Evolutionary conservation across 2,329 filamentous ascomycete genomes (phyloP).

Genomic region (Fusarium coffeatum): DNA sequence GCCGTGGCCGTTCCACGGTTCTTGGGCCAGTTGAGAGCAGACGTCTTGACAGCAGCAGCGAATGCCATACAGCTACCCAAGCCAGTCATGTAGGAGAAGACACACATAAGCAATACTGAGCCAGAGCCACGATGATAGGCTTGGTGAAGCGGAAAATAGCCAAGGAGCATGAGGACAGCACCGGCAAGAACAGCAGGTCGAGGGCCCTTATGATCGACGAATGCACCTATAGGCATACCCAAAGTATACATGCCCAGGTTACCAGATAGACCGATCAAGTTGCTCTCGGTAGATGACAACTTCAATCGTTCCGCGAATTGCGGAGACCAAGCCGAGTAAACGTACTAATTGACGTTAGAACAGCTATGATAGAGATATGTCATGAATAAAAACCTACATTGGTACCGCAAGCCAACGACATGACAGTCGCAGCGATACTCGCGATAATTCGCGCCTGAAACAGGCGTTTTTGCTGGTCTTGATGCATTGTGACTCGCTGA

Average conservation of each 20-base stretch:
- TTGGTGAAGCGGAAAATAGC: conserved; percentile 86
- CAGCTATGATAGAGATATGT: background rate
- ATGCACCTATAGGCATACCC: conserved; percentile 88
- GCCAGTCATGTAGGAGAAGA: conserved; percentile 88
- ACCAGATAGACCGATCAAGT: conserved; percentile 87
- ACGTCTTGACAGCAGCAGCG: conserved; percentile 84
- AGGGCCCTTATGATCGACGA: conserved; percentile 86
- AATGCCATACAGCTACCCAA: conserved; percentile 94
- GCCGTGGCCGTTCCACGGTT: conserved; percentile 94
- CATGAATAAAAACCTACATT: conserved; percentile 70
- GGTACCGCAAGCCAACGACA: conserved; percentile 90
- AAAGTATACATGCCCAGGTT: conserved; percentile 94
- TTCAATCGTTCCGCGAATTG: conserved; percentile 90
- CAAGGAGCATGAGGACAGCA: conserved; percentile 75
- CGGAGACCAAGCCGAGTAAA: conserved; percentile 97
- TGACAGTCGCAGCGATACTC: conserved; percentile 84
- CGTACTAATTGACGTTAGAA: conserved; percentile 73
- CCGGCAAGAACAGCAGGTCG: conserved; percentile 82
- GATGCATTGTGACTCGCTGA: conserved; percentile 40
- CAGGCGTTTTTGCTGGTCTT: conserved; percentile 53
- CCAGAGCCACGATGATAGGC: conserved; percentile 78
- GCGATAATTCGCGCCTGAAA: conserved; percentile 79
- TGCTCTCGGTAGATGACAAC: conserved; percentile 91
- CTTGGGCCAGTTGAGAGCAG: conserved; percentile 90
- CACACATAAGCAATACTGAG: conserved; percentile 73